phyloP scores from a whole-genome alignment of 1,284 basidiomycete genomes.

The Leucoagaricus sp. region DNA sequence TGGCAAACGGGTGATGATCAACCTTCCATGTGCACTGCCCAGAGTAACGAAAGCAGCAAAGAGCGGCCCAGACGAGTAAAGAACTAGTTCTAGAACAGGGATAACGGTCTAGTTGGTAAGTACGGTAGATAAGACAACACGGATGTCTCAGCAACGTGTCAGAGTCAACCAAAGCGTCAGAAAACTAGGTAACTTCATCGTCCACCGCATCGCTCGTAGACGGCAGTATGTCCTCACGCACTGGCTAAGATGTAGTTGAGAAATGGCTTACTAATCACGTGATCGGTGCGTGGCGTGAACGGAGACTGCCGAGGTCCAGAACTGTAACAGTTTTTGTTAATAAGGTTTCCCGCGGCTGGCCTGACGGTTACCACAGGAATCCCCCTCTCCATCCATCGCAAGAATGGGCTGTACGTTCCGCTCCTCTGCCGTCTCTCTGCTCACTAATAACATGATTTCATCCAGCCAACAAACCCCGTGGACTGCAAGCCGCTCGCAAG shows the following conservation, averaged over 20 bases:
- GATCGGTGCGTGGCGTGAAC: background rate
- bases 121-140: background rate
- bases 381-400: constrained; percentile 47
- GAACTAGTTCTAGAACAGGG: background rate
- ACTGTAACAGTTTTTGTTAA: constrained; percentile 36
- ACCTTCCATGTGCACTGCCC: background rate
- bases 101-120: background rate
- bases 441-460: constrained; percentile 17
- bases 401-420: constrained; percentile 80
- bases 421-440: constrained; percentile 13
- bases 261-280: background rate
- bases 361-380: constrained; percentile 17
- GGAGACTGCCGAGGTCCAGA: constrained; percentile 21
- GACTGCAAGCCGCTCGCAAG: constrained; percentile 99
- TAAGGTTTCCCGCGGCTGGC: constrained; percentile 16
- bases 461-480: constrained; percentile 95
- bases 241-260: background rate
- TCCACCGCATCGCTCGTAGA: too few relatives aligned
- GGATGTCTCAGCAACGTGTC: background rate
- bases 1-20: background rate
- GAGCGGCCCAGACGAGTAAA: background rate
- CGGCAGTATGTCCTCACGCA: background rate
- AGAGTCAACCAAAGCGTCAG: background rate
- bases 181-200: background rate
- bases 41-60: background rate